phyloP scores from a whole-genome alignment of 805 yeast genomes.

The Vanderwaltozyma yarrowii region DNA sequence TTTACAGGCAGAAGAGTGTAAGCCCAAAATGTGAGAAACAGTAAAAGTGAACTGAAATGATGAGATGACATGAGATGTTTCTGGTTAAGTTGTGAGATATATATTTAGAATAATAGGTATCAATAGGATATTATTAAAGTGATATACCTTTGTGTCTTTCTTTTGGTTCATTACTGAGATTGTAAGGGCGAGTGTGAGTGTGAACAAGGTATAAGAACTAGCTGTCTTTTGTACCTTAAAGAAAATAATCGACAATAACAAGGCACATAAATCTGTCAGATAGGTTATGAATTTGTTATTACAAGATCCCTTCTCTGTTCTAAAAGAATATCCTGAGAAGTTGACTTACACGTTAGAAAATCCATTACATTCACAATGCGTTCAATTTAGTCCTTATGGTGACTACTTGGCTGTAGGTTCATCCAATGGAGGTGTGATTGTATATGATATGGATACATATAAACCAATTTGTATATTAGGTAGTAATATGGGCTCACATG shows the following conservation, averaged over 20 bases:
- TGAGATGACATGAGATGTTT: too few relatives aligned
- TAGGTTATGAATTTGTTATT: conserved; percentile 49
- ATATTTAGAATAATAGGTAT: too few relatives aligned
- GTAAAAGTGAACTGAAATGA: too few relatives aligned
- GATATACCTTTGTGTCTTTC: too few relatives aligned
- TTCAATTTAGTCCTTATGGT: conserved; percentile 63
- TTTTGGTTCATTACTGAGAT: too few relatives aligned
- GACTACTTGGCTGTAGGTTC: conserved; percentile 81
- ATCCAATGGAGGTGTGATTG: conserved; percentile 59
- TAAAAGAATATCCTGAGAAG: conserved; percentile 85
- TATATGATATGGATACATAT: conserved; percentile 62
- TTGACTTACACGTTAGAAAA: conserved; percentile 55
- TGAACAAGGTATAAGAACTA: neutral
- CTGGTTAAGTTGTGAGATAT: too few relatives aligned
- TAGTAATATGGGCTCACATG: conserved; percentile 52
- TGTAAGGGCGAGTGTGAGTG: neutral
- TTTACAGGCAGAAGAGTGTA: too few relatives aligned
- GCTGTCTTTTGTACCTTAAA: too few relatives aligned
- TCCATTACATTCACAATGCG: conserved; percentile 55
- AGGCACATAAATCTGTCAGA: neutral
- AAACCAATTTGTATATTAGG: conserved; percentile 30
- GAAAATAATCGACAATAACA: neutral
- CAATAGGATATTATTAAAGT: too few relatives aligned
- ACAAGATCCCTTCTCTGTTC: conserved; percentile 83
- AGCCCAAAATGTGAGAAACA: too few relatives aligned